Conservation (phyloP, 208 protist genomes). For the Strigomonas culicis region DNA sequence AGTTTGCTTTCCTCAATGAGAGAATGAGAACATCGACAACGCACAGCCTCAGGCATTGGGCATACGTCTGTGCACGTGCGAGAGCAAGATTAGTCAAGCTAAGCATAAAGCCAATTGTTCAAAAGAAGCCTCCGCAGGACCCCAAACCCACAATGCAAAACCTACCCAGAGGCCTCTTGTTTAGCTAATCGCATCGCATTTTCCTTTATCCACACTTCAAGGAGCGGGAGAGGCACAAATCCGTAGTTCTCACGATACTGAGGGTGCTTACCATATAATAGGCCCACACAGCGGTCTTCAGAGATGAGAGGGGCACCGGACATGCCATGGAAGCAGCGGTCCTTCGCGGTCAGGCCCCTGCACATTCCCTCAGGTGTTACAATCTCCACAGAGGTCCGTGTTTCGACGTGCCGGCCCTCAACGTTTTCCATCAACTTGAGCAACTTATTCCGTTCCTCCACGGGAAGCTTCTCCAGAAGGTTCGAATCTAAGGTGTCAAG, state of each 20-base stretch:
- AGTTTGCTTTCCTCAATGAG: no score
- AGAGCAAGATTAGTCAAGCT: no score
- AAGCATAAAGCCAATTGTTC: no score
- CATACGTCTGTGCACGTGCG: no score
- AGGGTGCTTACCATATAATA: constrained; percentile 37
- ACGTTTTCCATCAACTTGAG: constrained; percentile 23
- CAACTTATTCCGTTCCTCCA: constrained; percentile 18
- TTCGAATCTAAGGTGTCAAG: constrained; percentile 38
- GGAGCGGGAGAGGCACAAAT: constrained; percentile 23
- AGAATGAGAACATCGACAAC: no score
- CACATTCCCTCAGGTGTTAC: constrained; percentile 17
- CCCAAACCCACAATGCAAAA: no score
- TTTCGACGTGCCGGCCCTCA: constrained; percentile 27
- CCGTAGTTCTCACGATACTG: constrained; percentile 15
- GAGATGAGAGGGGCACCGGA: constrained; percentile 25
- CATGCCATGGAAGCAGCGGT: constrained; percentile 43
- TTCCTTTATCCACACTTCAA: no score
- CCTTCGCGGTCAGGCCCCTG: not conserved
- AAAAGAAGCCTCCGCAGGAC: no score
- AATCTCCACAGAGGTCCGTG: constrained; percentile 11
- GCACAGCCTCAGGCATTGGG: no score
- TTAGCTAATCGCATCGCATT: no score
- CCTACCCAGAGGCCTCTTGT: no score
- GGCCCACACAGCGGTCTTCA: constrained; percentile 13
- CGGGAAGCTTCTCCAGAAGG: constrained; percentile 21